Conservation (phyloP, 306 rosid species). For the Senna tora region DNA sequence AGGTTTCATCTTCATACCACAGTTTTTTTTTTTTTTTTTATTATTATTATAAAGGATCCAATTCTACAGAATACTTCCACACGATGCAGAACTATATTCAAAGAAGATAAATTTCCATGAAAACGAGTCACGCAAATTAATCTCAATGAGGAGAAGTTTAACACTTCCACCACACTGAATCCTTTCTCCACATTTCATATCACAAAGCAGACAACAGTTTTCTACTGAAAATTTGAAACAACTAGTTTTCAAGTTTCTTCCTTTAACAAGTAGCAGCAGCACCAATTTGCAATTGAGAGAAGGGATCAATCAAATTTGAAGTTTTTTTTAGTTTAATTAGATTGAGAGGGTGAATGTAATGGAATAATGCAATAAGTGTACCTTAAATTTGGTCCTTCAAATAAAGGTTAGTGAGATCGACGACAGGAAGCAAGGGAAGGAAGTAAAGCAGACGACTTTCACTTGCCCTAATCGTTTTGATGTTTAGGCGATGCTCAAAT, state of each 20-base stretch:
- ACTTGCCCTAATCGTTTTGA: slow-evolving; percentile 32
- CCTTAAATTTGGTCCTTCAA: slow-evolving; percentile 6
- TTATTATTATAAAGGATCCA: neutral
- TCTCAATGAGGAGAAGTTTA: neutral
- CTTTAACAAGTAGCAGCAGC: neutral
- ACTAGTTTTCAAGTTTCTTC: neutral
- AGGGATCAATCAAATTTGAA: neutral
- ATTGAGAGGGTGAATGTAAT: neutral
- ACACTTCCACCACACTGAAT: neutral
- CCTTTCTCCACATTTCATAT: slow-evolving; percentile 1
- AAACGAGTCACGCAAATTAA: neutral
- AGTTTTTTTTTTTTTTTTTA: too few relatives aligned
- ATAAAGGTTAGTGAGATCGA: neutral
- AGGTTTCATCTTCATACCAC: too few relatives aligned
- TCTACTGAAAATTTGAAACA: neutral
- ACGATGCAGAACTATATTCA: neutral
- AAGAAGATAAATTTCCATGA: neutral
- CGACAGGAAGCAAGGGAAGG: slow-evolving; percentile 6
- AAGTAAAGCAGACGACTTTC: slow-evolving; percentile 27
- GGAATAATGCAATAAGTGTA: neutral
- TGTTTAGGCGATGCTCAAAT: neutral
- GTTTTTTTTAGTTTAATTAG: neutral
- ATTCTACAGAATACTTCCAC: neutral
- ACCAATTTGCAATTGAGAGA: neutral
- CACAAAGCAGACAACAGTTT: slow-evolving; percentile 8